Base-by-base conservation (phyloP, 1,284 basidiomycete genomes). In the Uromyces viciae-fabae region DNA sequence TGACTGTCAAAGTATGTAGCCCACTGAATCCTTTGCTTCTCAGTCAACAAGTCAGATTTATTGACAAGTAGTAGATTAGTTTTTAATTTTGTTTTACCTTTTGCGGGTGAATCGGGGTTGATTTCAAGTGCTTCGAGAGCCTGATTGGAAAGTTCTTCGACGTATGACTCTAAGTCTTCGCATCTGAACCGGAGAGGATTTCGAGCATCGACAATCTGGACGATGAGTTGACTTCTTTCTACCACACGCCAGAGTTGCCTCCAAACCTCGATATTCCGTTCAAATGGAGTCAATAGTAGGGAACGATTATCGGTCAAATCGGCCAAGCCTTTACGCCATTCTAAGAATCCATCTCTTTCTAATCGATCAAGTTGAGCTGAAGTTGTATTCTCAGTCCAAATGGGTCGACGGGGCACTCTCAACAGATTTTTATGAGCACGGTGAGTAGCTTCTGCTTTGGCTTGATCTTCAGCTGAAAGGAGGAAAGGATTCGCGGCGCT, bases 241-340 rank as follows among this genome's bases (percentile, higher is more conserved):
- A 97, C 86, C 0, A 98, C 95, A 82, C 95, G 90, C 95, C 95
- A 98, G 3, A 98, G 89, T 85, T 98, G 95, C 71, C 95, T 89
- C 95, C 95, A 98, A 15, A 98, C 94, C 88, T 97, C 94, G 33
- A 98, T 88, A 85, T 98, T 98, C 75, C 95, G 92, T 86, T 98
- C 95, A 84, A 97, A 98, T 0, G 95, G 95, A 0, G 95, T 98
- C 11, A 98, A 87, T 14, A 98, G 89, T 46, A 98, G 90, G 52
- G 90, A 89, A 82, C 84, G 91, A 82, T 90, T 88, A 82, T 94
- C 93, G 19, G 89, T 90, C 84, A 86, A 95, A 93, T 92, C 90
- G 42, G 95, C 95, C n/a, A 98, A 87, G 22, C 91, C 92, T 86
- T 94, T 89, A 81, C 95, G 88, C 95, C 95, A 98, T 58, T 94